Evolutionary conservation across 805 yeast species (phyloP), one percentile per base, ranked within the genome.

Genomic region (Saturnispora zaruensis): DNA sequence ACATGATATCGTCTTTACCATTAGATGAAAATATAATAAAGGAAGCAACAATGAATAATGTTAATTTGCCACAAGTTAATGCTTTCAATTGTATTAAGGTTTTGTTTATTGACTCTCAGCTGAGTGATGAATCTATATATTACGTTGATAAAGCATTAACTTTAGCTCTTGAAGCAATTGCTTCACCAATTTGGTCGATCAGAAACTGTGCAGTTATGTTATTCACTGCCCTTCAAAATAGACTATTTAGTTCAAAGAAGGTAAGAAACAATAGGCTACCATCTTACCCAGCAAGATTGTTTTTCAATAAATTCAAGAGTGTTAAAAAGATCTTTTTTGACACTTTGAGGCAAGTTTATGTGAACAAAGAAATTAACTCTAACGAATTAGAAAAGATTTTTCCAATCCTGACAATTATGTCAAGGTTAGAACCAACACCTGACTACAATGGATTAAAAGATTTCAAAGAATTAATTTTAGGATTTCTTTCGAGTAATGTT

Each of bases 161-260:
- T 24, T 63, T 87, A 20, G 72, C 95, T 0, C 71, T 93, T 41
- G 58, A 66, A 2, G 74, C 81, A 33, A 87, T 91, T 65, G 72
- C 77, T 1, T 78, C 86, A 2, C 68, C 74, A 2, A 71, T 80
- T 23, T 91, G 98, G 98, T 81, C 96, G 0, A 75, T 91, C 25
- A 74, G 96, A 60, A 91, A 91, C 62, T 87, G 97, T 64, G 88
- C 96, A 0, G 84, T 90, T 18, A 93, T 91, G 98, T 71, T 91
- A 38, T 91, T 89, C 63, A 82, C 95, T 0, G 81, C 96, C 0
- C 66, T 91, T 40, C 93, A 87, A 59, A 84, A 82, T 52, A 74
- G 91, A 52, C 60, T 93, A 5, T 90, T 91, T 66, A 95, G 95
- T 1, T 76, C 74, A 13, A 72, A 72, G 42, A 69, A 71, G 48